These are phyloP conservation scores for Cordyceps sp. DNA, from an alignment of 2,329 filamentous ascomycete species.

Conservation along the genomic window DNA sequence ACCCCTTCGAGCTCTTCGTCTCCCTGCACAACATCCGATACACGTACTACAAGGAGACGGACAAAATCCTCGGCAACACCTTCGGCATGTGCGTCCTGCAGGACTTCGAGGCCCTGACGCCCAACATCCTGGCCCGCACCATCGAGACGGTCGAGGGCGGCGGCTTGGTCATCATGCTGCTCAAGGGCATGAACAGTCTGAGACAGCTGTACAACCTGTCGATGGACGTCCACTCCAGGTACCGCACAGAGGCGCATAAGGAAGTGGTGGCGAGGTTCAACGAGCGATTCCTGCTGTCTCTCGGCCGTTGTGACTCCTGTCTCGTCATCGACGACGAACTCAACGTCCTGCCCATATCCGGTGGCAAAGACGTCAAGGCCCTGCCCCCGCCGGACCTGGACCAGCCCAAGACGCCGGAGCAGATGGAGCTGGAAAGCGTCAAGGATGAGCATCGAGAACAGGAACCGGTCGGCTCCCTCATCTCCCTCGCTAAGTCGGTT, in stretches of 20 bases:
- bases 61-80: slow-evolving; percentile 95
- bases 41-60: slow-evolving; percentile 98
- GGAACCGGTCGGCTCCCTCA: slow-evolving; percentile 69
- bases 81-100: slow-evolving; percentile 98
- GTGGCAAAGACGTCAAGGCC: slow-evolving; percentile 74
- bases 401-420: slow-evolving; percentile 51
- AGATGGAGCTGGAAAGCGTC: slow-evolving; percentile 66
- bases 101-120: slow-evolving; percentile 94
- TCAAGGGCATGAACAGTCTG: slow-evolving; percentile 94
- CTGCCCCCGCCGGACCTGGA: slow-evolving; percentile 63
- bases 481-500: slow-evolving; percentile 74
- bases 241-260: slow-evolving; percentile 87
- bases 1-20: slow-evolving; percentile 94
- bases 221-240: slow-evolving; percentile 96
- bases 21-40: slow-evolving; percentile 95
- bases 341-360: slow-evolving; percentile 92
- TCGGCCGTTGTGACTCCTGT: slow-evolving; percentile 89
- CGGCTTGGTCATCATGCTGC: slow-evolving; percentile 71
- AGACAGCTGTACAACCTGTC: slow-evolving; percentile 93
- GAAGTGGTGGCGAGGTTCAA: slow-evolving; percentile 96
- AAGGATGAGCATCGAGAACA: slow-evolving; percentile 78
- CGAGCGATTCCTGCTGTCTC: slow-evolving; percentile 86
- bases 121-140: slow-evolving; percentile 86
- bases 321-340: slow-evolving; percentile 95
- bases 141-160: slow-evolving; percentile 97